Conservation (phyloP, 1,284 basidiomycete genomes). For the Leccinum pachyderme region DNA sequence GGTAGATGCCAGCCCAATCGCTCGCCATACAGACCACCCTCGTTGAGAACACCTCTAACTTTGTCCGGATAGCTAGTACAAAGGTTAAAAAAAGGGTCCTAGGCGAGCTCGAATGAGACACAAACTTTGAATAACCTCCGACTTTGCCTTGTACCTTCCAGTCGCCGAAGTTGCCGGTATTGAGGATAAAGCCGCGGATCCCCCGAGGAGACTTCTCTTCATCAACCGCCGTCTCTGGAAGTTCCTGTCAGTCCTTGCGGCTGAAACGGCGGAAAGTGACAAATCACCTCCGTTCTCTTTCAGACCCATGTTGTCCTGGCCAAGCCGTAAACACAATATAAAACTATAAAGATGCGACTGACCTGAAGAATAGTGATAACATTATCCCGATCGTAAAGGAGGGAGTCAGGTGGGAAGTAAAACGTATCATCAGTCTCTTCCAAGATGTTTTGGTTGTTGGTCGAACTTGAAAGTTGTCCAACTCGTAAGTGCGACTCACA, state of each 20-base stretch:
- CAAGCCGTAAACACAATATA: constrained; percentile 1
- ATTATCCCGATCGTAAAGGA: constrained; percentile 57
- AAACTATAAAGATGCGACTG: constrained; percentile 6
- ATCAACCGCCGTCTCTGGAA: constrained; percentile 23
- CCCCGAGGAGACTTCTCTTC: constrained; percentile 69
- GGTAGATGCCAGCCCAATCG: constrained; percentile 82
- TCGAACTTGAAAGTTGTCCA: constrained; percentile 44
- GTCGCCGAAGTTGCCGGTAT: constrained; percentile 54
- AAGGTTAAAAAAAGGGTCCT: constrained; percentile 1
- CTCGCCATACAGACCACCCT: constrained; percentile 79
- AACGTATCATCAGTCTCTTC: constrained; percentile 66
- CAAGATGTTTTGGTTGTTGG: constrained; percentile 55
- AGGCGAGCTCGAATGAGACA: constrained; percentile 1
- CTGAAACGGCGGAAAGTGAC: background rate
- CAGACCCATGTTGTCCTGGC: constrained; percentile 76
- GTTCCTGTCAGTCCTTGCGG: constrained; percentile 15
- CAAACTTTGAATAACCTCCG: constrained; percentile 70
- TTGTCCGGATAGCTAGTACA: constrained; percentile 59
- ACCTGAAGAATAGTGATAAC: constrained; percentile 76
- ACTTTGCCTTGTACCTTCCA: constrained; percentile 85
- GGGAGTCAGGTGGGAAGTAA: constrained; percentile 53
- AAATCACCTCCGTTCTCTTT: constrained; percentile 54
- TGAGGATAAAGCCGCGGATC: constrained; percentile 69
- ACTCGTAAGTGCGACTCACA: constrained; percentile 4
- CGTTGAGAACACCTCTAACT: constrained; percentile 68